Base-by-base conservation (phyloP, 2,329 filamentous ascomycete genomes). In the Macrophomina phaseolina region DNA sequence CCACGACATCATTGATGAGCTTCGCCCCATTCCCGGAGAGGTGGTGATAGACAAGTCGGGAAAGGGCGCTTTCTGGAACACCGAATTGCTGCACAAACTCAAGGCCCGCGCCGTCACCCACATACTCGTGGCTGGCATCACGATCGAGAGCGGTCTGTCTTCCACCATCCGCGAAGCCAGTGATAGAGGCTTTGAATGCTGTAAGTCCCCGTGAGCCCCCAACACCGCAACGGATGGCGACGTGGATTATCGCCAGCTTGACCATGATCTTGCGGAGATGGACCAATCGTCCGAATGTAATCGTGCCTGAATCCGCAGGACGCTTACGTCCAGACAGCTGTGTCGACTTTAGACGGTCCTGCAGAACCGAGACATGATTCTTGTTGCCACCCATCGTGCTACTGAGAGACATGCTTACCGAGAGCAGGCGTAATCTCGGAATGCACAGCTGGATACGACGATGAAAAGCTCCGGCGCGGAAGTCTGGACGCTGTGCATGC, bases 101-200 rank as follows among this genome's bases (percentile, higher is more conserved):
- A 80, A 86, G 67, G 83, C 84, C 30, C 78, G 82, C 69, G 86
- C 83, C 0, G 84, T 88, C 65, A 88, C 86, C 2, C 85, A 89
- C 73, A 74, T 89, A 1, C 75, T 89, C 1, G 80, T 89, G 42
- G 77, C 81, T n/a, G 86, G 86, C 0, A 85, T 88, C 11, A 88
- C 85, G 0, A 87, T 85, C 0, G 85, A 88, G 73, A 85, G 84
- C 69, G 87, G 85, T 70, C 85, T 88, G 62, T 83, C 83, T 8
- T 85, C 84, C 0, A 86, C 85, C 0, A 78, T 85, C 2, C 78
- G 85, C 45, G 86, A 88, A 74, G 84, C 84, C 38, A 85, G 85
- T 67, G 86, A 88, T 70, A 81, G 87, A n/a, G 87, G 86, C 0
- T 88, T 86, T 69, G 84, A 88, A 71, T 87, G 84, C 73, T 88